Base-by-base conservation (phyloP, 2,329 filamentous ascomycete species). In the Trichoderma brevicompactum region DNA sequence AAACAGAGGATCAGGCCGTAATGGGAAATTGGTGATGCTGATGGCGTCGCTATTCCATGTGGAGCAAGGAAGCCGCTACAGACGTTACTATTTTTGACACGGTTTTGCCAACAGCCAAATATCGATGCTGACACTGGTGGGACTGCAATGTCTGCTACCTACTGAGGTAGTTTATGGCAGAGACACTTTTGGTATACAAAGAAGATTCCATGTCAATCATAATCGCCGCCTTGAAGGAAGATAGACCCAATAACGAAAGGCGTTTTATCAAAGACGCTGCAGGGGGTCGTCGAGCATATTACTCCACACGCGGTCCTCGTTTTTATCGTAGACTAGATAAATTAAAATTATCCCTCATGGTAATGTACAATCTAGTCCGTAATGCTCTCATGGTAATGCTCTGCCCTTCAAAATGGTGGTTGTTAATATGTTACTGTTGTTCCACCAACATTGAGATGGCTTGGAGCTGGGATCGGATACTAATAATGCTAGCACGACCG, bases 401-500 rank as follows among this genome's bases (percentile, higher is more conserved):
- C 15, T 32, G 12, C 19, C 15, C 38, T 60, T 17, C 56, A 15
- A 7, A 13, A 10, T 38, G 19, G 55, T 40, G 36, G 43, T 40
- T 38, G 55, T 44, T 28, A 40, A 23, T 38, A 43, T 60, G 34
- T 5, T 60, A 48, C 43, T 15, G 28, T 44, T 46, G 40, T 19
- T 23, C 40, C 40, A 40, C 32, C 17, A 36, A 15, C 8, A 7
- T 32, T 61, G 23, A 58, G 41, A 52, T 19, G 46, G 38, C 53
- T 17, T 41, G 23, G 23, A 43, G 38, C 53, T 56, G 53, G 53
- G 53, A 43, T 43, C 53, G 8, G 53, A 43, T 56, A 36, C 53
- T 56, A 56, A 36, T 52, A 13, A 41, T 56, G 58, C 36, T 50
- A 61, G 44, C 32, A 41, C 19, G 13, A 40, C 48, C 19, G 40